Evolutionary conservation across 2,329 filamentous ascomycete genomes (phyloP).

Genomic region (Gremmenia infestans): DNA sequence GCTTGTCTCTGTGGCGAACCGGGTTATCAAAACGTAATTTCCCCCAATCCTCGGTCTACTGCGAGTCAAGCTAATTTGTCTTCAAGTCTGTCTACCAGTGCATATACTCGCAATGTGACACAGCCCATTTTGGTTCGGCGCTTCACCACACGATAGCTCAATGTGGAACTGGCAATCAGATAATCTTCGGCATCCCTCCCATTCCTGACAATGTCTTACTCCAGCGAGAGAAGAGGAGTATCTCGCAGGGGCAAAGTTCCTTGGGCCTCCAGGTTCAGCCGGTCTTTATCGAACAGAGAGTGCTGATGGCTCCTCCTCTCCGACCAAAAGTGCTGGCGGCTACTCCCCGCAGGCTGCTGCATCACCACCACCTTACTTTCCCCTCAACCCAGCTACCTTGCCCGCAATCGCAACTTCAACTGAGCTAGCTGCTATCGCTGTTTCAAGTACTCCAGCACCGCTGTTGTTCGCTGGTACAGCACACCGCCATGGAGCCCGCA

Average conservation of each 20-base stretch:
- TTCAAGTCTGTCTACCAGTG: conserved; percentile 33
- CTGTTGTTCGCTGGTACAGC: conserved; percentile 9
- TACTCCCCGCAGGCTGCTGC: conserved; percentile 11
- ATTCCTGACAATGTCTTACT: conserved; percentile 28
- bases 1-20: conserved; percentile 31
- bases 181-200: conserved; percentile 18
- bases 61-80: background rate
- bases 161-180: conserved; percentile 23
- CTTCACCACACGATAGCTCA: conserved; percentile 31
- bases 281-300: conserved; percentile 19
- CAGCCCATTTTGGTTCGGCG: conserved; percentile 30
- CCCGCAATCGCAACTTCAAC: conserved; percentile 10
- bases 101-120: conserved; percentile 35
- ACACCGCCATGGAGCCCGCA: background rate
- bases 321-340: conserved; percentile 12
- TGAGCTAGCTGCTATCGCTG: conserved; percentile 4
- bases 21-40: conserved; percentile 30
- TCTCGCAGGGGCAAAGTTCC: conserved; percentile 17
- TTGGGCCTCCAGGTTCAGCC: conserved; percentile 18
- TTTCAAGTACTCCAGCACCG: conserved; percentile 5
- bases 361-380: conserved; percentile 6
- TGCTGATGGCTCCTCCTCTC: conserved; percentile 1
- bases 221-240: conserved; percentile 28
- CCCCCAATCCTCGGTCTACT: background rate
- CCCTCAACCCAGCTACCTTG: conserved; percentile 3